Percentiles rank a stretch among this genome's conserved stretches.
Conservation (phyloP, 495 filamentous ascomycete genomes). For the Aspergillus indologenus region DNA sequence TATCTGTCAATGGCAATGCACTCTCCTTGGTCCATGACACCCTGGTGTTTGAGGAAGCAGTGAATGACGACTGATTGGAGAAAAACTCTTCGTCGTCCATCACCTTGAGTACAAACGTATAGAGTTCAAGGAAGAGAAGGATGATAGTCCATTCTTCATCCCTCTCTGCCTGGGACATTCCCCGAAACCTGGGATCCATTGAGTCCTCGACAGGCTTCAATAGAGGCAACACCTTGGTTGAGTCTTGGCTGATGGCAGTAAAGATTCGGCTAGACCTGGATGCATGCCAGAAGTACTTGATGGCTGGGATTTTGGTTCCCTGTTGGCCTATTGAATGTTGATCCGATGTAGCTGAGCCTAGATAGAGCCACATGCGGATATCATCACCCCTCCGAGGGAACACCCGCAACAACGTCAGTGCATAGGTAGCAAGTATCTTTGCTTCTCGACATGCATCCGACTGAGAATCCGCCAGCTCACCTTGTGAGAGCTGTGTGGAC, state of each 20-base stretch:
- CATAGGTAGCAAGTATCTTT: conserved; percentile 77
- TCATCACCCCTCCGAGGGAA: conserved; percentile 84
- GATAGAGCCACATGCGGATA: conserved; percentile 92
- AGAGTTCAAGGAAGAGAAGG: conserved; percentile 89
- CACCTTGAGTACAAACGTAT: conserved; percentile 83
- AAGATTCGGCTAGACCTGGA: conserved; percentile 67
- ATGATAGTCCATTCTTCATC: conserved; percentile 86
- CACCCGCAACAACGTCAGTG: conserved; percentile 77
- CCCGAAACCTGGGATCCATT: conserved; percentile 16
- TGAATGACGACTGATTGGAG: conserved; percentile 38
- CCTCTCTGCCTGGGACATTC: conserved; percentile 28
- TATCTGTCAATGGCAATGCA: conserved; percentile 64
- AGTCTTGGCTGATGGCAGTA: conserved; percentile 57
- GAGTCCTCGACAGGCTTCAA: conserved; percentile 42
- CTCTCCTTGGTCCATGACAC: conserved; percentile 59
- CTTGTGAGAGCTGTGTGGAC: conserved; percentile 27
- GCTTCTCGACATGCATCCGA: conserved; percentile 54
- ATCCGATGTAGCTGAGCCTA: conserved; percentile 62
- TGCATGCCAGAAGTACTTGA: conserved; percentile 88
- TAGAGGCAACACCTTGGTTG: conserved; percentile 52
- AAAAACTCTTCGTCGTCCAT: conserved; percentile 81
- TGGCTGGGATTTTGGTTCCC: conserved; percentile 57
- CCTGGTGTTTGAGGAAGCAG: conserved; percentile 31
- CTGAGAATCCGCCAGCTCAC: conserved; percentile 22
- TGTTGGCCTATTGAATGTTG: conserved; percentile 33